Conservation (phyloP, 2,329 filamentous ascomycete species). For the Colletotrichum euphorbiae region DNA sequence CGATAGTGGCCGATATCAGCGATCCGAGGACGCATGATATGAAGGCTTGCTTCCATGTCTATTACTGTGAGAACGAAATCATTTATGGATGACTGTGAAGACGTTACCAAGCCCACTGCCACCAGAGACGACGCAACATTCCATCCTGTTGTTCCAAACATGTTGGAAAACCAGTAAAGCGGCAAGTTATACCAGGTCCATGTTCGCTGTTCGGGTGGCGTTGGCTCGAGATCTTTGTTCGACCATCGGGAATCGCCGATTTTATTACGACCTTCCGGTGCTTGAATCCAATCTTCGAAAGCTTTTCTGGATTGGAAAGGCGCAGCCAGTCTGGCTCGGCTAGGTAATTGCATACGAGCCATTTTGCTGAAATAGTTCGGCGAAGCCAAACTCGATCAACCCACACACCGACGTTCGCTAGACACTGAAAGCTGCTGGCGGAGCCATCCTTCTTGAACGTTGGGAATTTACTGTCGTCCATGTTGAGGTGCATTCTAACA, state of each 20-base stretch:
- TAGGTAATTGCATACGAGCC: constrained; percentile 30
- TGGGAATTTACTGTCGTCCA: no score
- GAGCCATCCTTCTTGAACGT: neutral
- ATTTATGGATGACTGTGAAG: neutral
- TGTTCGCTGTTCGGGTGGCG: constrained; percentile 44
- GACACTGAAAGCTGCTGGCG: neutral
- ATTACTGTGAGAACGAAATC: neutral
- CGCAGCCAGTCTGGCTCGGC: constrained; percentile 35
- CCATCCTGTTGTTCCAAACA: constrained; percentile 46
- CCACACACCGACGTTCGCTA: neutral
- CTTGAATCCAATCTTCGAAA: constrained; percentile 43
- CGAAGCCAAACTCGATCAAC: neutral
- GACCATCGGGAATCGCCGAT: constrained; percentile 46
- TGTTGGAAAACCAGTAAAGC: constrained; percentile 46
- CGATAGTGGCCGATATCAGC: constrained; percentile 43
- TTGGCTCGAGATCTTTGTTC: constrained; percentile 48
- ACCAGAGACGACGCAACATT: constrained; percentile 46
- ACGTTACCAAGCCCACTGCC: constrained; percentile 44
- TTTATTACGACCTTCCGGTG: constrained; percentile 35
- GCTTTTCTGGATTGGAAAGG: constrained; percentile 44
- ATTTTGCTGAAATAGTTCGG: constrained; percentile 8
- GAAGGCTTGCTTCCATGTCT: constrained; percentile 47
- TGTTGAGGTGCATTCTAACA: neutral
- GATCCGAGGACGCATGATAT: constrained; percentile 44
- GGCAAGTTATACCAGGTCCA: constrained; percentile 48